Percentiles rank a stretch among this genome's conserved stretches.
These are phyloP conservation scores for Suillus occidentalis DNA, from an alignment of 768 basidiomycete species.

Conservation along the genomic window DNA sequence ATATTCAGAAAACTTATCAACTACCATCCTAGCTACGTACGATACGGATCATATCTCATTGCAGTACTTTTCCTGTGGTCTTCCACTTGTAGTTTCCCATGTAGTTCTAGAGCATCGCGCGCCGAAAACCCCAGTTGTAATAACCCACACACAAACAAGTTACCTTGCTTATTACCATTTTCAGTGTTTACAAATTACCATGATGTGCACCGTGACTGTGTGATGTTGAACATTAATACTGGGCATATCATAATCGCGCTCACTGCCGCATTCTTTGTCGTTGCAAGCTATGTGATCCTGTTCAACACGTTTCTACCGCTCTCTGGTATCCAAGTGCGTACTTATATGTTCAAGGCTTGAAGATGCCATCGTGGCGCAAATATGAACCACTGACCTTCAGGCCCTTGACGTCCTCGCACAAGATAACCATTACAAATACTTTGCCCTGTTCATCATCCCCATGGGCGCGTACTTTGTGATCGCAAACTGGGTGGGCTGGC, in stretches of 20 bases:
- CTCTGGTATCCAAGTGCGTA: constrained; percentile 51
- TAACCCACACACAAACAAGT: constrained; percentile 6
- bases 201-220: constrained; percentile 22
- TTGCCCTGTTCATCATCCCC: constrained; percentile 75
- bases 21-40: constrained; percentile 16
- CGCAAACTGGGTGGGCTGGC: constrained; percentile 99
- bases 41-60: constrained; percentile 14
- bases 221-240: constrained; percentile 32
- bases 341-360: background rate
- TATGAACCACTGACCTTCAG: constrained; percentile 40
- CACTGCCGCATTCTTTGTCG: constrained; percentile 51
- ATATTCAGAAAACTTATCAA: constrained; percentile 17
- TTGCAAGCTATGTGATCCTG: constrained; percentile 63
- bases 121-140: constrained; percentile 13
- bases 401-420: constrained; percentile 58
- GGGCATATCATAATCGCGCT: constrained; percentile 50
- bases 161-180: constrained; percentile 7
- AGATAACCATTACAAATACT: constrained; percentile 92
- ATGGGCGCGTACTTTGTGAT: constrained; percentile 88
- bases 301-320: constrained; percentile 63
- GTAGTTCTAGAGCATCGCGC: constrained; percentile 26
- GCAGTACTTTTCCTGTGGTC: constrained; percentile 11
- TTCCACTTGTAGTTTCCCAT: constrained; percentile 22
- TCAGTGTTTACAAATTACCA: constrained; percentile 13
- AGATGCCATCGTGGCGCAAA: background rate